Evolutionary conservation across 257 asterid species (phyloP).

Genomic region (Ilex aquifolium): DNA sequence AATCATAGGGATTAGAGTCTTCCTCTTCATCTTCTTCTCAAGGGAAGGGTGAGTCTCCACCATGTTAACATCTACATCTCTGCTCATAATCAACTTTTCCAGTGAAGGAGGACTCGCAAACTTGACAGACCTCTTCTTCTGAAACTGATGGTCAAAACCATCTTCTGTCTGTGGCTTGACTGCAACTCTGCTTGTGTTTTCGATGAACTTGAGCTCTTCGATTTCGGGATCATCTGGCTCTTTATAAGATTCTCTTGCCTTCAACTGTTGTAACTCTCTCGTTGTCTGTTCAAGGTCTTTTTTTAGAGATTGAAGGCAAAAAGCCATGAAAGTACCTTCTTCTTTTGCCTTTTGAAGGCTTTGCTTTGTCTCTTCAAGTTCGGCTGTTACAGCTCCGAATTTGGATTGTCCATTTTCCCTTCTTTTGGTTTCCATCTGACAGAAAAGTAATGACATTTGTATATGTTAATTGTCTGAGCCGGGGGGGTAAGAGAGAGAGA

Average conservation of each 20-base stretch:
- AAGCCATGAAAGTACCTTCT: conserved; percentile 51
- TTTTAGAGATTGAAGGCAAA: conserved; percentile 41
- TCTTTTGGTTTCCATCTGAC: conserved; percentile 36
- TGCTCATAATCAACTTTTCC: conserved; percentile 32
- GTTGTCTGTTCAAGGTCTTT: conserved; percentile 64
- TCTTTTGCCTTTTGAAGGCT: conserved; percentile 47
- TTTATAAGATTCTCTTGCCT: conserved; percentile 23
- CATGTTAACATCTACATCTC: conserved; percentile 10
- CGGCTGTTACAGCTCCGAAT: conserved; percentile 23
- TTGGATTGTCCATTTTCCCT: conserved; percentile 14
- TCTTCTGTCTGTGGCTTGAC: conserved; percentile 10
- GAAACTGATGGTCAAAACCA: conserved; percentile 4
- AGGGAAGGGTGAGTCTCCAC: conserved; percentile 6
- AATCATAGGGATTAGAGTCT: conserved; percentile 48
- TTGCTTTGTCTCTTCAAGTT: conserved; percentile 54
- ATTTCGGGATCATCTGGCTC: conserved; percentile 32
- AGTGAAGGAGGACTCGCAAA: conserved; percentile 70
- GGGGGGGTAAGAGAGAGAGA: neutral
- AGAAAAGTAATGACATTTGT: neutral
- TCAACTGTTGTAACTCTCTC: conserved; percentile 53
- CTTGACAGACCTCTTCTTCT: conserved; percentile 72
- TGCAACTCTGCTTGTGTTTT: conserved; percentile 17
- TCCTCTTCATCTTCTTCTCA: conserved; percentile 48
- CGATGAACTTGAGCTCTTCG: conserved; percentile 62
- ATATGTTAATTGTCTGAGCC: no score